Evolutionary conservation across 257 asterid species (phyloP).

Genomic region (Scutellaria minor): DNA sequence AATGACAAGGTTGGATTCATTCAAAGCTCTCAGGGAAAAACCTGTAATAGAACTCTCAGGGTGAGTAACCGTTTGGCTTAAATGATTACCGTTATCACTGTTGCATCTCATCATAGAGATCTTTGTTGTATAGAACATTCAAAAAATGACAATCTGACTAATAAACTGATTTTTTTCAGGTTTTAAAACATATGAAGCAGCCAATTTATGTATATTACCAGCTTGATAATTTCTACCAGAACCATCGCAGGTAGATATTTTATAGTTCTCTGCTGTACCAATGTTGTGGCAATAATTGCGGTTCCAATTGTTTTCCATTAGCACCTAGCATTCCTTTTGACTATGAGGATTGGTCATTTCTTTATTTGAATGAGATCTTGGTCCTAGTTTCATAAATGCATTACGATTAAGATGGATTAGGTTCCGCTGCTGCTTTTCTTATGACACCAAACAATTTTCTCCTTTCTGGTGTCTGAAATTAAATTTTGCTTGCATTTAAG

Average conservation of each 20-base stretch:
- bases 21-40: slow-evolving; percentile 48
- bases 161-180: slow-evolving; percentile 43
- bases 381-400: not conserved
- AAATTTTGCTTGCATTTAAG: not conserved
- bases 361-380: slow-evolving; percentile 18
- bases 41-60: slow-evolving; percentile 54
- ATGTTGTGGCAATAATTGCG: slow-evolving; percentile 1
- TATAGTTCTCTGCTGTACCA: slow-evolving; percentile 22
- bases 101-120: not conserved
- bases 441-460: not conserved
- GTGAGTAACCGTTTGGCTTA: slow-evolving; percentile 40
- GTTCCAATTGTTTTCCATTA: not conserved
- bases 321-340: slow-evolving; percentile 11
- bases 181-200: slow-evolving; percentile 52
- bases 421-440: not conserved
- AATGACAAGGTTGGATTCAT: slow-evolving; percentile 55
- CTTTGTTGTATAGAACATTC: slow-evolving; percentile 6
- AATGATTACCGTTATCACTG: not conserved
- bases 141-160: slow-evolving; percentile 24
- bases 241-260: slow-evolving; percentile 70
- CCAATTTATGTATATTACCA: slow-evolving; percentile 71
- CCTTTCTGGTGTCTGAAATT: not conserved
- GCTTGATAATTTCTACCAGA: slow-evolving; percentile 71
- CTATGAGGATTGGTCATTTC: slow-evolving; percentile 14
- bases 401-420: slow-evolving; percentile 1